Conservation (phyloP, 164 flowering plant species). For the Chimonanthus salicifolius region DNA sequence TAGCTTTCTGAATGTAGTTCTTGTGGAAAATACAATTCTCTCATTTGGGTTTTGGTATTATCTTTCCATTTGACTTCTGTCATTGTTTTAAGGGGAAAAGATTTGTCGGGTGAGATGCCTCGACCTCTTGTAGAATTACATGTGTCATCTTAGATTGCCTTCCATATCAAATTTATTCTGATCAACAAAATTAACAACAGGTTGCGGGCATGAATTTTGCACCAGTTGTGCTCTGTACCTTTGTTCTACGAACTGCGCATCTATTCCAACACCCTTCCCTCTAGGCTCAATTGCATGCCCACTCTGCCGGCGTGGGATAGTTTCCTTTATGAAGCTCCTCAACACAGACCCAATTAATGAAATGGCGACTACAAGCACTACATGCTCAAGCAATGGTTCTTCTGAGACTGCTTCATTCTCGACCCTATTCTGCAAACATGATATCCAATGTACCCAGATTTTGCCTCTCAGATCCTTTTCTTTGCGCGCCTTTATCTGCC, state of each 20-base stretch:
- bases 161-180: too few species aligned
- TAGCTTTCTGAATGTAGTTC: neutral
- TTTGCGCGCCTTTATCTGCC: slow-evolving; percentile 55
- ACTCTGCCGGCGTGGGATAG: slow-evolving; percentile 74
- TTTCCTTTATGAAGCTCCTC: slow-evolving; percentile 39
- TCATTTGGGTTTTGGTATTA: neutral
- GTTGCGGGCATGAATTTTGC: slow-evolving; percentile 85
- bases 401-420: slow-evolving; percentile 33
- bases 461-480: slow-evolving; percentile 42
- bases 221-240: slow-evolving; percentile 86
- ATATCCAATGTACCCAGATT: slow-evolving; percentile 27
- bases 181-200: slow-evolving; percentile 11
- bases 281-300: slow-evolving; percentile 95
- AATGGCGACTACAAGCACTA: slow-evolving; percentile 39
- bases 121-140: too few species aligned
- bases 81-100: neutral
- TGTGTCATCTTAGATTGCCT: too few species aligned
- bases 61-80: neutral
- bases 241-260: slow-evolving; percentile 69
- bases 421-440: slow-evolving; percentile 55
- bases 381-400: slow-evolving; percentile 45
- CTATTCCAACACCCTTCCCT: slow-evolving; percentile 53
- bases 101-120: too few species aligned
- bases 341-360: slow-evolving; percentile 37
- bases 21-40: neutral